Conservation (phyloP, 352 stramenopile genomes). For the Phytophthora citricola region DNA sequence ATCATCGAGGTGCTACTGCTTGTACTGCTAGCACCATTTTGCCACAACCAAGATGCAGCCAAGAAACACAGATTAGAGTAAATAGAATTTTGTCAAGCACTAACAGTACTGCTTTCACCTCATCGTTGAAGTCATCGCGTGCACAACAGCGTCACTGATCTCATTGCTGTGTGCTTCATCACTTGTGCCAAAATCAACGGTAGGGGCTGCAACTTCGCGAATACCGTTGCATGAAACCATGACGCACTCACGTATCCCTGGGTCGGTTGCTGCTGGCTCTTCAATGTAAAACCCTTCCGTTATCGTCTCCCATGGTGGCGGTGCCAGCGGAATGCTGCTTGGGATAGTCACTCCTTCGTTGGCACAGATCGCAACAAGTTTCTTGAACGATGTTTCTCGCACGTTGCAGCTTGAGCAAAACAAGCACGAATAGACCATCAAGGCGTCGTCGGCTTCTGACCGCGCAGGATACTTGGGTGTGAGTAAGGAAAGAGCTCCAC, state of each 20-base stretch:
- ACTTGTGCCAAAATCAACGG: constrained; percentile 7
- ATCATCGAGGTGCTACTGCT: constrained; percentile 55
- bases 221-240: constrained; percentile 63
- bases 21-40: constrained; percentile 43
- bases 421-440: constrained; percentile 68
- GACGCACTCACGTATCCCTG: constrained; percentile 50
- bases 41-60: background rate
- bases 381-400: constrained; percentile 66
- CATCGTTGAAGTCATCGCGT: constrained; percentile 47
- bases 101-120: constrained; percentile 4
- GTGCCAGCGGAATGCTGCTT: constrained; percentile 42
- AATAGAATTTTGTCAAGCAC: background rate
- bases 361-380: constrained; percentile 55
- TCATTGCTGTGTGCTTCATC: constrained; percentile 47
- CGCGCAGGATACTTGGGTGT: constrained; percentile 49
- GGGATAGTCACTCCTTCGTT: constrained; percentile 53
- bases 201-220: constrained; percentile 48
- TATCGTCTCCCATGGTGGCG: constrained; percentile 42
- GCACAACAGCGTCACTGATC: constrained; percentile 55
- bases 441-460: constrained; percentile 25
- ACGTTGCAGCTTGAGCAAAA: constrained; percentile 79
- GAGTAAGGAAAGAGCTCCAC: constrained; percentile 62
- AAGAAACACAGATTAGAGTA: constrained; percentile 28
- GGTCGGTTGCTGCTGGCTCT: constrained; percentile 45
- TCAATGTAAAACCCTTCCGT: constrained; percentile 68